These are phyloP conservation scores for Taiwanofungus camphoratus DNA, from an alignment of 1,284 basidiomycete genomes.

Conservation along the genomic window DNA sequence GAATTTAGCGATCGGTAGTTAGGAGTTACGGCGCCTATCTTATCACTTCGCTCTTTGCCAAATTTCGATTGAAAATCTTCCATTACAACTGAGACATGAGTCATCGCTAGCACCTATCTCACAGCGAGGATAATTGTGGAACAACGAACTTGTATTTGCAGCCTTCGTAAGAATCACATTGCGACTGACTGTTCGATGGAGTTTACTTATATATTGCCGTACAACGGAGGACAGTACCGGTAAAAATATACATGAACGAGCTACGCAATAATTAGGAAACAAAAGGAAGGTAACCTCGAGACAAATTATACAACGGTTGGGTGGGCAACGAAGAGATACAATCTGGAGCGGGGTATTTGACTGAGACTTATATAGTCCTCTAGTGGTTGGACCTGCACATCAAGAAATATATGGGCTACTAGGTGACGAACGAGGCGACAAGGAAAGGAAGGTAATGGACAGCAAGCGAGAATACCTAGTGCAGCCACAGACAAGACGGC, in stretches of 20 bases:
- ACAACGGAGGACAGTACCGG: background rate
- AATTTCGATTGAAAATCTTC: too few species aligned
- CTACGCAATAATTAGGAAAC: background rate
- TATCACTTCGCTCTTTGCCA: too few species aligned
- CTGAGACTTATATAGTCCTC: background rate
- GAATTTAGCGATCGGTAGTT: too few species aligned
- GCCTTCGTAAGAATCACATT: too few species aligned
- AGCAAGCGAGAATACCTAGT: background rate
- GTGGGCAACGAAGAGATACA: background rate
- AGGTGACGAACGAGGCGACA: constrained; percentile 1
- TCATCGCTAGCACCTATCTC: too few species aligned
- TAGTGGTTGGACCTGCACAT: constrained; percentile 7
- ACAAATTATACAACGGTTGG: background rate
- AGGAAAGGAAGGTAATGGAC: background rate
- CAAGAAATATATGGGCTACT: too few species aligned
- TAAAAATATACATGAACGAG: constrained; percentile 6
- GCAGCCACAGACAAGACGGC: constrained; percentile 1
- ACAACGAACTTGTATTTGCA: too few species aligned
- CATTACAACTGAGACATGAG: too few species aligned
- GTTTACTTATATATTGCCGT: background rate
- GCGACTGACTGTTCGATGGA: too few species aligned
- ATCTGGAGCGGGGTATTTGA: background rate
- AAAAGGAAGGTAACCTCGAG: background rate
- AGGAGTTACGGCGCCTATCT: too few species aligned
- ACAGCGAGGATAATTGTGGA: too few species aligned